Evolutionary conservation across 768 basidiomycete species (phyloP), one percentile per base, ranked within the genome.

Genomic region (Macrolepiota dolichaula): DNA sequence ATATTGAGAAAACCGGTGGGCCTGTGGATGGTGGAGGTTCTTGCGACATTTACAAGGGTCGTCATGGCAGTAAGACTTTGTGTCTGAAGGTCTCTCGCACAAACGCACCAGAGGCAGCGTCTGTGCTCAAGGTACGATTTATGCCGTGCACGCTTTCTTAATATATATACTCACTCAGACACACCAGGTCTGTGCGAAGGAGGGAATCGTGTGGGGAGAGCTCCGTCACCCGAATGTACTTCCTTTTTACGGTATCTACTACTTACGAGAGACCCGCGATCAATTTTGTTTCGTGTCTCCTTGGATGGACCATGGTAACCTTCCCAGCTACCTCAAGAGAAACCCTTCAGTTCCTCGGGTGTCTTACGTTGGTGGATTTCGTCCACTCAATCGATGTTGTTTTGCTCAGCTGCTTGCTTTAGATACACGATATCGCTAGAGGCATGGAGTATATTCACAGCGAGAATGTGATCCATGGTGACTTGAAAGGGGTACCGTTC

Each of bases 201-300:
- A 59, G 35, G 59, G 51, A 12, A 52, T 61, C 9, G 7, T 61
- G 7, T 61, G 59, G 59, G 27, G 59, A 0, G 37, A 40, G 7
- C 42, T 54, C 5, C 40, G 27, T 2, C 59, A 61, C 42, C 44
- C 35, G 40, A 61, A 61, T 37, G 22, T 61, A 11, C 24, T 53
- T 9, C 59, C 51, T 4, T 61, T 61, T n/a, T 61, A 44, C 19
- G 59, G 59, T 25, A 35, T 61, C 7, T 40, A 61, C 19, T 38
- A 53, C 32, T 29, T 54, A 7, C 15, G 44, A 1, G n/a, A 42
- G 40, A 42, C 15, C 6, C 40, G n/a, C 5, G n/a, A n/a, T n/a
- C 40, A 42, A n/a, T 5, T 42, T 17, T 42, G 40, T 15, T n/a
- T 42, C 7, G 29, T 32, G 29, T 32, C 29, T 32, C 29, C 29